Evolutionary conservation across 2,329 filamentous ascomycete genomes (phyloP).

Genomic region (Apiospora phragmitis): DNA sequence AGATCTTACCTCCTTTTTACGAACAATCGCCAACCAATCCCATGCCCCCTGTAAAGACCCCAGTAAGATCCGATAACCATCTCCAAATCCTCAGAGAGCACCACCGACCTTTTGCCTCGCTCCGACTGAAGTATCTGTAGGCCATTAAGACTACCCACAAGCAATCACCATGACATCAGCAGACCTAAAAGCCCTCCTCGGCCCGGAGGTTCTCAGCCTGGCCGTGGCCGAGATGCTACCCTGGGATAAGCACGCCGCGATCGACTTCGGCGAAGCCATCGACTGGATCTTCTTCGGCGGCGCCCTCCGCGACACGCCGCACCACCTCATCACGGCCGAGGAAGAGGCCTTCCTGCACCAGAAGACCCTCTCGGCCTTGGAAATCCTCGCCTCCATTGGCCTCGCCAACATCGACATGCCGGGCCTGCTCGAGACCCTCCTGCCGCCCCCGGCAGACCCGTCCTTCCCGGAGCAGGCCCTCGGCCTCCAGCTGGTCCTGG

Average conservation of each 20-base stretch:
- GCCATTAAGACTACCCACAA: not conserved
- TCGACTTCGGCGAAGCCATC: constrained; percentile 21
- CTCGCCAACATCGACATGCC: constrained; percentile 26
- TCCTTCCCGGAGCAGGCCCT: constrained; percentile 27
- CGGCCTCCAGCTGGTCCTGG: constrained; percentile 29
- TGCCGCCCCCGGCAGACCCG: constrained; percentile 22
- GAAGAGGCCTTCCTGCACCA: not conserved
- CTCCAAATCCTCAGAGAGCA: not conserved
- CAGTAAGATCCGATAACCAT: not conserved
- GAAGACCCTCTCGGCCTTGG: constrained; percentile 5
- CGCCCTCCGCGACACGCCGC: not conserved
- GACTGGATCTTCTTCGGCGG: constrained; percentile 15
- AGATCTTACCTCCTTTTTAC: not conserved
- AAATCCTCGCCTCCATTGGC: constrained; percentile 6
- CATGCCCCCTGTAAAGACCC: not conserved
- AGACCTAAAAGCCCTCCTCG: constrained; percentile 17
- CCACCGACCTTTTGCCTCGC: not conserved
- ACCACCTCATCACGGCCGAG: not conserved
- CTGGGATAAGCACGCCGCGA: constrained; percentile 17
- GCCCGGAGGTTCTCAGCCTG: constrained; percentile 19
- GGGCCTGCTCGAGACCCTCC: constrained; percentile 23
- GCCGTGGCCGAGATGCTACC: constrained; percentile 16
- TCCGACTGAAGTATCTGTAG: not conserved
- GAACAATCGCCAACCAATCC: not conserved
- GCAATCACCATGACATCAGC: constrained; percentile 6